Percentiles rank a stretch among this genome's conserved stretches.
phyloP scores from a whole-genome alignment of 108 stramenopile genomes.

The Nitzschia putrida region DNA sequence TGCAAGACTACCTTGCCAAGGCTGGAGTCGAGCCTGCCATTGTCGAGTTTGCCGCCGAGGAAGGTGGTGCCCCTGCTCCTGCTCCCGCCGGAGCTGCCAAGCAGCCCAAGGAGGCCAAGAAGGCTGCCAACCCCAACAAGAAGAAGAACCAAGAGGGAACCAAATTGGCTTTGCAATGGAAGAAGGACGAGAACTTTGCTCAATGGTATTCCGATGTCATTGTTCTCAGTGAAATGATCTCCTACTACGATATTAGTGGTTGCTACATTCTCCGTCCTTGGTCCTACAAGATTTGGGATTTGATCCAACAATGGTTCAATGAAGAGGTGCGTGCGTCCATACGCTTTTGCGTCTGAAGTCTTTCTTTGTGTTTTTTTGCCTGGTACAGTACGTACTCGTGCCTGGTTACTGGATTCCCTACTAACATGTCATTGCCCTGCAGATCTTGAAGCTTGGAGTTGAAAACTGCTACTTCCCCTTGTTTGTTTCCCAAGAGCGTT shows the following conservation, averaged over 20 bases:
- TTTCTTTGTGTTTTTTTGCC: neutral
- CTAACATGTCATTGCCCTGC: no score
- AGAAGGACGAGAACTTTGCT: slow-evolving; percentile 94
- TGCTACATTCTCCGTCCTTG: slow-evolving; percentile 99
- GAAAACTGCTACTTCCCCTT: slow-evolving; percentile 98
- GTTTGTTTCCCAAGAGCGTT: slow-evolving; percentile 90
- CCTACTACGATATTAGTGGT: slow-evolving; percentile 98
- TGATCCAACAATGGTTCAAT: slow-evolving; percentile 97
- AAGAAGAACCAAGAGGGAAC: slow-evolving; percentile 80
- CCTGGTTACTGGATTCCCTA: neutral
- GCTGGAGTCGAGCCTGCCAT: slow-evolving; percentile 62
- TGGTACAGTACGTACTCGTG: slow-evolving; percentile 5
- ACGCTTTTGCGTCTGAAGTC: neutral
- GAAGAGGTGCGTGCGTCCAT: slow-evolving; percentile 54
- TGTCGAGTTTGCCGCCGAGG: slow-evolving; percentile 56
- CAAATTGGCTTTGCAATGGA: slow-evolving; percentile 77
- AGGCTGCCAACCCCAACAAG: slow-evolving; percentile 31
- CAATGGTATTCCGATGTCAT: slow-evolving; percentile 98
- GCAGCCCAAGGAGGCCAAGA: slow-evolving; percentile 22
- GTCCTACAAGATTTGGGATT: slow-evolving; percentile 98
- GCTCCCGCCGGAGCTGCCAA: slow-evolving; percentile 3
- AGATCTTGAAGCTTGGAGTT: slow-evolving; percentile 86
- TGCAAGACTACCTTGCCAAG: slow-evolving; percentile 62
- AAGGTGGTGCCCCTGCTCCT: slow-evolving; percentile 19
- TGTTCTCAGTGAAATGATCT: slow-evolving; percentile 97